Evolutionary conservation across 1,284 basidiomycete genomes (phyloP).

Genomic region (Pterulicium gracile): DNA sequence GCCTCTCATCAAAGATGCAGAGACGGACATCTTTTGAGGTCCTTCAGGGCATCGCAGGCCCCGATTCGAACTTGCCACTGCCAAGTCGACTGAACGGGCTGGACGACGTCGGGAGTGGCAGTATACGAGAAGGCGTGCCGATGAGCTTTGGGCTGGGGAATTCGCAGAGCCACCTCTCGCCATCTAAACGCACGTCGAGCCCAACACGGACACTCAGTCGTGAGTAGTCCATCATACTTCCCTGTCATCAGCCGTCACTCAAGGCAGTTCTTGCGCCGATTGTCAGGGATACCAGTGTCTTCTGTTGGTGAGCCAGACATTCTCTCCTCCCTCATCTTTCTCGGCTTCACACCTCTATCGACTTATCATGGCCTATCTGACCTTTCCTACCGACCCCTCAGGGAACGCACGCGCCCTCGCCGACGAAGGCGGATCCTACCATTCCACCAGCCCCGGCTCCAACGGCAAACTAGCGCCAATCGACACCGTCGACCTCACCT

Average conservation of each 20-base stretch:
- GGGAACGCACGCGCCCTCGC: constrained; percentile 74
- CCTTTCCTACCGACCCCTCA: constrained; percentile 20
- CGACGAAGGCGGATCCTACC: constrained; percentile 42
- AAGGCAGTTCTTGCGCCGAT: constrained; percentile 10
- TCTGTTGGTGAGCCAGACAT: constrained; percentile 52
- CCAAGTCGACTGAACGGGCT: constrained; percentile 35
- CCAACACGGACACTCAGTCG: constrained; percentile 71
- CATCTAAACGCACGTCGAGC: constrained; percentile 47
- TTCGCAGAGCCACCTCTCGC: constrained; percentile 25
- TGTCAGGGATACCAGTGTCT: constrained; percentile 66
- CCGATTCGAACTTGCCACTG: constrained; percentile 61
- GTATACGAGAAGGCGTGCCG: constrained; percentile 65
- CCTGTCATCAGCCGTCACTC: constrained; percentile 11
- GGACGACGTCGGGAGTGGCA: constrained; percentile 31
- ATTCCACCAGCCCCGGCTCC: not conserved
- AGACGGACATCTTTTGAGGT: constrained; percentile 62
- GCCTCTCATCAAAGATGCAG: constrained; percentile 36
- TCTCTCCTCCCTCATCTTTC: constrained; percentile 8
- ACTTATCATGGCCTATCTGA: constrained; percentile 11
- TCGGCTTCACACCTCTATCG: constrained; percentile 11
- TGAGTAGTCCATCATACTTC: constrained; percentile 29
- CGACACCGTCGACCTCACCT: constrained; percentile 20
- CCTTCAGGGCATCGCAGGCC: constrained; percentile 57
- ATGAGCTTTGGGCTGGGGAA: constrained; percentile 34
- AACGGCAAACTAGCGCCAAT: constrained; percentile 18